Evolutionary conservation across 2,329 filamentous ascomycete genomes (phyloP).

Genomic region (Tolypocladium ophioglossoides): DNA sequence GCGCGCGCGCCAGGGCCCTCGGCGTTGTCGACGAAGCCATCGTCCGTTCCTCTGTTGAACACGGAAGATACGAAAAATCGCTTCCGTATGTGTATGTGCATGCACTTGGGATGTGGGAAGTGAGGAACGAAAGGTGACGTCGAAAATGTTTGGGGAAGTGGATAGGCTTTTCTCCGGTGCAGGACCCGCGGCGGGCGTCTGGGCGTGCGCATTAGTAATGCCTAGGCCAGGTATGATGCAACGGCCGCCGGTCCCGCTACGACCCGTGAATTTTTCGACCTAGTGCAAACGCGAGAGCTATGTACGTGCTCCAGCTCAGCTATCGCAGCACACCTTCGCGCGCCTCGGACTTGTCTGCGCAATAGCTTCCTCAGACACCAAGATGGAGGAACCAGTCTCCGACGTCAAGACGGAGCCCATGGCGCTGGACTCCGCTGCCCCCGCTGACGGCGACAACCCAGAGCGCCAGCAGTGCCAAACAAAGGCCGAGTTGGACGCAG

Average conservation of each 20-base stretch:
- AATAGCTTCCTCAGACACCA: not conserved
- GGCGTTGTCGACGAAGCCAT: conserved; percentile 16
- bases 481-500: not conserved
- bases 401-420: not conserved
- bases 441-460: not conserved
- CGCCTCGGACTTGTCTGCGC: not conserved
- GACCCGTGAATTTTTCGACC: not conserved
- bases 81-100: too few relatives aligned
- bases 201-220: conserved; percentile 20
- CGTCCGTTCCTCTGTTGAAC: not conserved
- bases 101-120: not conserved
- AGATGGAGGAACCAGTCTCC: not conserved
- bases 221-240: conserved; percentile 14
- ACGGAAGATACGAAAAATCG: not conserved
- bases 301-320: not conserved
- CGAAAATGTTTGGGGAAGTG: not conserved
- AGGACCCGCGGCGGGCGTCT: not conserved
- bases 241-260: not conserved
- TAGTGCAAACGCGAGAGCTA: not conserved
- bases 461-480: not conserved
- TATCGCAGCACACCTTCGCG: not conserved
- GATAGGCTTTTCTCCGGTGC: not conserved
- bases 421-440: not conserved
- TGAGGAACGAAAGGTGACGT: not conserved
- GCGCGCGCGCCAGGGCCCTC: conserved; percentile 11